Base-by-base conservation (phyloP, 805 yeast species). In the Kodamaea leandrae region DNA sequence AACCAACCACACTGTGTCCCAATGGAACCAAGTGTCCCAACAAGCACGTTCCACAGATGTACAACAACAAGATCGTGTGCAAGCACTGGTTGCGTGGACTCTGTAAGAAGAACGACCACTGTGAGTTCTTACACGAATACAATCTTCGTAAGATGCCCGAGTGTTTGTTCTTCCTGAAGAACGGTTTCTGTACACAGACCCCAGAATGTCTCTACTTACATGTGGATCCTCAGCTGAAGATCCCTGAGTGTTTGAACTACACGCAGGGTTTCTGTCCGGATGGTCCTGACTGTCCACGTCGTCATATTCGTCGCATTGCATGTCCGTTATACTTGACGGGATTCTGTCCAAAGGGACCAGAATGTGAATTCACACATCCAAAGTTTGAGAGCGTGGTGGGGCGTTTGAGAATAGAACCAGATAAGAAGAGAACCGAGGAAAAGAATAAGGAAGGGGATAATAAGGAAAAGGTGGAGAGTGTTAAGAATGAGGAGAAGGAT, bases 51-150 rank as follows among this genome's bases (percentile, higher is more conserved):
- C 76, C 79, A 4, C 52, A 71, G 14, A 67, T 67, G 72, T 68
- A 62, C 52, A 62, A 58, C 41, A 71, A 71, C 46, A 72, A 72
- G 52, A 87, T 93, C 40, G 99, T 93, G 4, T 93, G 99, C 61
- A 91, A 93, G 72, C 97, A 93, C 69, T 93, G 99, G 99, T 77
- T 93, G 25, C 77, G 97, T 50, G 99, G 99, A 0, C 75, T 93
- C 25, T 93, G 99, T 65, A 93, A 93, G 66, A 91, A 91, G 70
- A 95, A 95, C 37, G 96, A 89, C 52, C 87, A 86, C 50, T 93
- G 99, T 63, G 99, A 93, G 68, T 93, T 87, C 55, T 66, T 93
- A 33, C 99, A 93, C 63, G 99, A 93, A 59, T 90, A 90, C 57
- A 91, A 93, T 57, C 66, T 93, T 52, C 74, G 95, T 45, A 88